A percentile compares a stretch with the other conserved stretches of the same genome.
Evolutionary conservation across 2,329 filamentous ascomycete genomes (phyloP).

Genomic region (Neofusicoccum laricinum): DNA sequence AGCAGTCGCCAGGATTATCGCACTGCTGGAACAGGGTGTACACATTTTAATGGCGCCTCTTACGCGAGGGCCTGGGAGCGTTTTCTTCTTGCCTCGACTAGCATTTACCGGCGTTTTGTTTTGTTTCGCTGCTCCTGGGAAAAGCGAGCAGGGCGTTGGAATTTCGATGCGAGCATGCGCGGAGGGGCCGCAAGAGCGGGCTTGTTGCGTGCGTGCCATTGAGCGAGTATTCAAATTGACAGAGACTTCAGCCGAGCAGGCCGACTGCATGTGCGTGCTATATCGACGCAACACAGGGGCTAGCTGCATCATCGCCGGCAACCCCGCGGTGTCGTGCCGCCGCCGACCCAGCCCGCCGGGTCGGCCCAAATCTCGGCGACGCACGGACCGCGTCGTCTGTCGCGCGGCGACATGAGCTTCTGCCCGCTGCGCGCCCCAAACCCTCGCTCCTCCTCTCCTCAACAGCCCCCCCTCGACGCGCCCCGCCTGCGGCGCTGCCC

Average conservation of each 20-base stretch:
- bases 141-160: conserved; percentile 16
- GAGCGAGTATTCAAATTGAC: neutral
- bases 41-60: neutral
- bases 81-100: neutral
- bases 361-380: conserved; percentile 1
- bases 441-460: neutral
- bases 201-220: neutral
- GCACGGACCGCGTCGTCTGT: neutral
- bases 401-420: conserved; percentile 1
- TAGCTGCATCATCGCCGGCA: neutral
- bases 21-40: neutral
- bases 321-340: conserved; percentile 7
- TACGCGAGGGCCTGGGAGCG: neutral
- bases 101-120: conserved; percentile 11
- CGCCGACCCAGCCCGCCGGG: neutral
- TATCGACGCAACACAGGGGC: neutral
- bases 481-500: neutral
- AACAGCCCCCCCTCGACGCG: neutral
- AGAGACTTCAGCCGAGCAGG: neutral
- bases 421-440: neutral
- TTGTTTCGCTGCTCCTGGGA: neutral
- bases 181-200: neutral
- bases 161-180: neutral
- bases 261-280: too few relatives aligned
- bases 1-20: neutral